phyloP scores from a whole-genome alignment of 2,329 filamentous ascomycete species.

The Aspergillus neotritici region DNA sequence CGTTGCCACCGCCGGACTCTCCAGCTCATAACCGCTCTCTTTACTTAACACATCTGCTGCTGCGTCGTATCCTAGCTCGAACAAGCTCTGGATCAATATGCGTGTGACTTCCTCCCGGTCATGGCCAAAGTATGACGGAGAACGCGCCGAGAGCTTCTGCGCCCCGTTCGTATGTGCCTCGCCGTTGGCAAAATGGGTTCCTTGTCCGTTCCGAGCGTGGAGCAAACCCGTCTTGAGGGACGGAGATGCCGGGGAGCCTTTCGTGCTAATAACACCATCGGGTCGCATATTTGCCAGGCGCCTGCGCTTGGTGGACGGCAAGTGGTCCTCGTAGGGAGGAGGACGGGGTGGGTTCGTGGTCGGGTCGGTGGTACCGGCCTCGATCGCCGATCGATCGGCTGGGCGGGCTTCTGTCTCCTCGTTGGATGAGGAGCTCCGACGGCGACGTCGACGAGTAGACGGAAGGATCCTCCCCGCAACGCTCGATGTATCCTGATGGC shows the following conservation, averaged over 20 bases:
- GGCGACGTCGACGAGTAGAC: constrained; percentile 22
- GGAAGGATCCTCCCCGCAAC: constrained; percentile 11
- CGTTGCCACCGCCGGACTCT: constrained; percentile 77
- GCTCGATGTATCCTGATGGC: constrained; percentile 9
- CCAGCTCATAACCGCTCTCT: constrained; percentile 82
- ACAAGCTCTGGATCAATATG: constrained; percentile 83
- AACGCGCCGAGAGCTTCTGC: constrained; percentile 24
- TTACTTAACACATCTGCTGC: constrained; percentile 69
- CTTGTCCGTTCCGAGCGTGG: constrained; percentile 52
- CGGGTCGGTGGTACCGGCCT: constrained; percentile 22
- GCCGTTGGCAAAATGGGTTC: constrained; percentile 35
- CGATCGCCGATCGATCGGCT: constrained; percentile 22
- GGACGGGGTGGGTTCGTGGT: constrained; percentile 19
- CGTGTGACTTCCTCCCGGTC: constrained; percentile 88
- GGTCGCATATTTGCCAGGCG: constrained; percentile 59
- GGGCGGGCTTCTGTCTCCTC: constrained; percentile 18
- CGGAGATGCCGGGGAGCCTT: constrained; percentile 47
- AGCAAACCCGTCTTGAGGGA: constrained; percentile 46
- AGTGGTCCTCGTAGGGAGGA: constrained; percentile 27
- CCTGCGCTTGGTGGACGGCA: constrained; percentile 52
- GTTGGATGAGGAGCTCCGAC: constrained; percentile 13
- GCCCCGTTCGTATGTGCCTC: constrained; percentile 37
- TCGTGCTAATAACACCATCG: constrained; percentile 52
- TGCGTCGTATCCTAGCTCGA: constrained; percentile 76
- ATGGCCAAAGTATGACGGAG: constrained; percentile 68